Conservation (phyloP, 805 yeast species). For the Candida odintsovae region DNA sequence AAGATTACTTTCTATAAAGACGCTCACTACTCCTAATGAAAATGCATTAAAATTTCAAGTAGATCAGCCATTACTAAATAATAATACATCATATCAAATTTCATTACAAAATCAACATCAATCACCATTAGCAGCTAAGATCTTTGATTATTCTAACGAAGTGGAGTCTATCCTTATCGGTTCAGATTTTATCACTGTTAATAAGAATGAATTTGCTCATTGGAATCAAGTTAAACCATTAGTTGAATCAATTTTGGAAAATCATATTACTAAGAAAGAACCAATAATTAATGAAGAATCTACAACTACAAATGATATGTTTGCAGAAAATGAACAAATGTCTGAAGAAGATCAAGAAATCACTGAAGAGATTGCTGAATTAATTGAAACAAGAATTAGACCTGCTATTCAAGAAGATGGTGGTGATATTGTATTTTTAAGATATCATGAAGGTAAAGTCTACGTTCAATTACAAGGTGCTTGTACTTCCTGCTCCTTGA, state of each 20-base stretch:
- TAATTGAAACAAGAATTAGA: slow-evolving; percentile 88
- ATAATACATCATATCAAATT: slow-evolving; percentile 19
- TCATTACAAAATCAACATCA: slow-evolving; percentile 24
- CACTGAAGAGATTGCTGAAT: slow-evolving; percentile 83
- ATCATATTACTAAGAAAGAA: slow-evolving; percentile 27
- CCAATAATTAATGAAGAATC: slow-evolving; percentile 17
- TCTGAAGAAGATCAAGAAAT: slow-evolving; percentile 72
- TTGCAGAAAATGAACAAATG: slow-evolving; percentile 6
- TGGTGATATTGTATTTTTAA: slow-evolving; percentile 89
- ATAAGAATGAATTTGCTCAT: slow-evolving; percentile 55
- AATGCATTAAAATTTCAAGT: slow-evolving; percentile 64
- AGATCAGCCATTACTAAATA: slow-evolving; percentile 28
- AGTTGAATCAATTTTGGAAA: slow-evolving; percentile 43
- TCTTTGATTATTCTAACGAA: slow-evolving; percentile 49
- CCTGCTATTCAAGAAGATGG: slow-evolving; percentile 99
- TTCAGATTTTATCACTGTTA: slow-evolving; percentile 65
- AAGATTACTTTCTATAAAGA: slow-evolving; percentile 28
- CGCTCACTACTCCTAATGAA: slow-evolving; percentile 67
- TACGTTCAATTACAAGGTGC: slow-evolving; percentile 91
- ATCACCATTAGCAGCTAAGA: slow-evolving; percentile 58
- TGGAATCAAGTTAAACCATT: slow-evolving; percentile 74
- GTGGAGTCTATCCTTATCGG: slow-evolving; percentile 73
- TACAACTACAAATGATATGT: background rate
- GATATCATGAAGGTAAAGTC: slow-evolving; percentile 83
- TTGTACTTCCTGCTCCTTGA: slow-evolving; percentile 86